Percentiles rank a stretch among this genome's conserved stretches.
Conservation (phyloP, 2,329 filamentous ascomycete species). For the Knufia petricola region DNA sequence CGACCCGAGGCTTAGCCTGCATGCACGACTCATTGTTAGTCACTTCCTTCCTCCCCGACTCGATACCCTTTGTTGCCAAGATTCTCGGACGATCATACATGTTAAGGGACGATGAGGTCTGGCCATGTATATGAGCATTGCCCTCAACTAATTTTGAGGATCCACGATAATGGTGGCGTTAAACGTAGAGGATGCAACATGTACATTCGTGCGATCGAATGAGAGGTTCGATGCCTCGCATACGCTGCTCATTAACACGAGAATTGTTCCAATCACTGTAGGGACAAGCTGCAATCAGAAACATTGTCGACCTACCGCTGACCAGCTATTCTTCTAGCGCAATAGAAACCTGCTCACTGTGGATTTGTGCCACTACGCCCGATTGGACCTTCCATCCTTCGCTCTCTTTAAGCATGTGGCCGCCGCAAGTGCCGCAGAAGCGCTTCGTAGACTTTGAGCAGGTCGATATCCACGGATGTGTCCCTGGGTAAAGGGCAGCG, state of each 20-base stretch:
- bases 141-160: slow-evolving; percentile 27
- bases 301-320: slow-evolving; percentile 22
- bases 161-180: background rate
- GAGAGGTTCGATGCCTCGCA: slow-evolving; percentile 25
- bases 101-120: slow-evolving; percentile 45
- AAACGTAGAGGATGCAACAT: background rate
- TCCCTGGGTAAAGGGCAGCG: slow-evolving; percentile 19
- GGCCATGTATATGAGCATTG: slow-evolving; percentile 40
- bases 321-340: slow-evolving; percentile 18
- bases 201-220: slow-evolving; percentile 38
- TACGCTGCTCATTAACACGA: slow-evolving; percentile 20
- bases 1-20: slow-evolving; percentile 51
- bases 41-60: slow-evolving; percentile 45
- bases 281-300: slow-evolving; percentile 19
- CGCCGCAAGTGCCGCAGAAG: slow-evolving; percentile 21
- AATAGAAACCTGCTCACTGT: slow-evolving; percentile 13
- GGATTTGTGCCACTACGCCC: slow-evolving; percentile 15
- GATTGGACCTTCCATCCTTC: slow-evolving; percentile 22
- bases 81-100: slow-evolving; percentile 35
- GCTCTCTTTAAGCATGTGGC: slow-evolving; percentile 25
- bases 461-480: slow-evolving; percentile 26
- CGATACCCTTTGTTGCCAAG: slow-evolving; percentile 49
- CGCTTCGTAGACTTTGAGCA: slow-evolving; percentile 33
- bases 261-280: slow-evolving; percentile 24
- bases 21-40: slow-evolving; percentile 52